Conservation (phyloP, 2,329 filamentous ascomycete genomes). For the Hypoxylon sp. region DNA sequence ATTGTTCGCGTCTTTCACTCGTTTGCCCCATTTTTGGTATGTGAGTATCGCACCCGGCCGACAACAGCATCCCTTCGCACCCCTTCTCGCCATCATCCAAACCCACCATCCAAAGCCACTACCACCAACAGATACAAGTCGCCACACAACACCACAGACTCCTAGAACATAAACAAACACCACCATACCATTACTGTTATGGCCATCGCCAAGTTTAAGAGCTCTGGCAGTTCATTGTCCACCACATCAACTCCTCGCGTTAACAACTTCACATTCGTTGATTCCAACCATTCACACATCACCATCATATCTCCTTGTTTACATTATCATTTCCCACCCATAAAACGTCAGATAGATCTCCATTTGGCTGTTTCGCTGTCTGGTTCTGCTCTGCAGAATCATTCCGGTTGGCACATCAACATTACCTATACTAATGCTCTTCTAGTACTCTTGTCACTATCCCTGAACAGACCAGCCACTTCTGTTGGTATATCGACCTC, state of each 20-base stretch:
- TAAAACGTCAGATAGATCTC: not conserved
- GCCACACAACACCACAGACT: not conserved
- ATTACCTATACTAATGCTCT: not conserved
- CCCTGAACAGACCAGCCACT: not conserved
- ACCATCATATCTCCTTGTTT: not conserved
- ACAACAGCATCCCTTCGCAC: not conserved
- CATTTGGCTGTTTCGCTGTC: not conserved
- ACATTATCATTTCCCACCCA: not conserved
- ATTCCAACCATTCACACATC: not conserved
- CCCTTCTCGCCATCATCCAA: not conserved
- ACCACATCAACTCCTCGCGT: not conserved
- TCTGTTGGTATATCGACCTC: not conserved
- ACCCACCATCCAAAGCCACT: no score
- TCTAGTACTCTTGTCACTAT: not conserved
- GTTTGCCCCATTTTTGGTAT: slow-evolving; percentile 46
- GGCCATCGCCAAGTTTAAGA: not conserved
- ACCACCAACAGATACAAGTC: not conserved
- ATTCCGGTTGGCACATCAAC: not conserved
- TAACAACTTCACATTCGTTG: not conserved
- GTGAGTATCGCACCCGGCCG: slow-evolving; percentile 33
- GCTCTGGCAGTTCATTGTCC: no score
- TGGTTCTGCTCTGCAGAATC: not conserved
- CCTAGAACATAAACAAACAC: not conserved
- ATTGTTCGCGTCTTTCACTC: slow-evolving; percentile 45
- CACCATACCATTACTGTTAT: not conserved